Percentiles rank a stretch among this genome's conserved stretches.
Conservation (phyloP, 441 rosid genomes). For the Capsella rubella region DNA sequence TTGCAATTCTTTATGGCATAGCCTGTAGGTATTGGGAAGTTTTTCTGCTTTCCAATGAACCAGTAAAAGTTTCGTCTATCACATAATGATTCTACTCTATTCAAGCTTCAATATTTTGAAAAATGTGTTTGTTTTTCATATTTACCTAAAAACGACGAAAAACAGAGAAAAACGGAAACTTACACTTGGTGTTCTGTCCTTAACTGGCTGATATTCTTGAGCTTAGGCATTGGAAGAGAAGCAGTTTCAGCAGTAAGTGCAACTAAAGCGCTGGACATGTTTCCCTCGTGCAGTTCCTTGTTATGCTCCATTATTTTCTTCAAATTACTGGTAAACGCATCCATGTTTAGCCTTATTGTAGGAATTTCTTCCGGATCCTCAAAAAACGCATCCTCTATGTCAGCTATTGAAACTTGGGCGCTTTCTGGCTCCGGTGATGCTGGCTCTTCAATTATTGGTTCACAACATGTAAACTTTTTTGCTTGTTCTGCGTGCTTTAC, state of each 20-base stretch:
- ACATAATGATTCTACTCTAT: conserved; percentile 9
- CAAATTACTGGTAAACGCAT: conserved; percentile 59
- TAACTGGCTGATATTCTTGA: conserved; percentile 63
- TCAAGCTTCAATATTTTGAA: background rate
- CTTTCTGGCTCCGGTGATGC: conserved; percentile 65
- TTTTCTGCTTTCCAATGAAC: background rate
- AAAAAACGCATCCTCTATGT: conserved; percentile 60
- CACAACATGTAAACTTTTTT: conserved; percentile 43
- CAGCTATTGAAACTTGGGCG: conserved; percentile 50
- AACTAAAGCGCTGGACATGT: conserved; percentile 62
- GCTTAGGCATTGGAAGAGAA: conserved; percentile 65
- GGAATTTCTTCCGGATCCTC: conserved; percentile 78
- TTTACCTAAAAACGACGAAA: background rate
- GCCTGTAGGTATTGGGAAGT: too few species aligned
- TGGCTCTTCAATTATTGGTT: conserved; percentile 78
- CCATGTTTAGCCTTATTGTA: conserved; percentile 58
- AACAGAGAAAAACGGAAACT: conserved; percentile 40
- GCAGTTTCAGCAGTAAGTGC: conserved; percentile 70
- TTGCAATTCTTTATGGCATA: background rate
- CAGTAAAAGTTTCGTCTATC: background rate
- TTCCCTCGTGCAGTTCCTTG: conserved; percentile 58
- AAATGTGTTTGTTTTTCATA: conserved; percentile 29
- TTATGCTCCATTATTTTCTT: conserved; percentile 60
- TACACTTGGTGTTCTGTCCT: conserved; percentile 79
- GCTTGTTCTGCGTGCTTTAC: conserved; percentile 40